Base-by-base conservation (phyloP, 2,329 filamentous ascomycete genomes). In the Metarhizium album region DNA sequence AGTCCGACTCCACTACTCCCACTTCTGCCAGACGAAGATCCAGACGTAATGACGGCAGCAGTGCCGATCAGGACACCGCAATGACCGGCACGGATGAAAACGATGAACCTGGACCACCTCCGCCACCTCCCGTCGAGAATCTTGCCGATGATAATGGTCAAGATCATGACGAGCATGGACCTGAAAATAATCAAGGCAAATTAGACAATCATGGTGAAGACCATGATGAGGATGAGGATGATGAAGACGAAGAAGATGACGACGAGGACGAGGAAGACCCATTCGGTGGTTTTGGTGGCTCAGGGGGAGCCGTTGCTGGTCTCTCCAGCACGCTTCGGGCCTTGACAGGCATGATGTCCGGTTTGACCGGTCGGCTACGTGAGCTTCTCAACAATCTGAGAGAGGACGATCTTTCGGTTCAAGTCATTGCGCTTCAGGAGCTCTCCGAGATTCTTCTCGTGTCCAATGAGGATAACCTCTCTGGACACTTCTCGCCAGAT, bases 391-490 rank as follows among this genome's bases (percentile, higher is more conserved):
- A 71, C 67, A 87, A 84, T 59, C 72, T 98, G 52, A 84, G 85
- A 57, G 83, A 87, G 60, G 91, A 90, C 63, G 87, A 91, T 45
- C 89, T 96, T 56, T 90, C 90, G 0, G 72, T 93, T 38, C 94
- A 98, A 70, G 75, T 95, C 58, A 90, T 96, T 61, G 93, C 91
- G 27, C 73, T 98, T 29, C 88, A 95, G 67, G 91, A 97, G 59
- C 75, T 98, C 6, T 95, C 91, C 0, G 90, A 98, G 67, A 84
- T 97, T 49, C 74, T 98, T 4, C 75, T 98, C 29, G 87, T 98
- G 37, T 95, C 91, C 11, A 97, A 93, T 58, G 93, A 98, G 69
- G 93, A 98, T 64, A 96, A 94, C 57, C 77, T 98, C 11, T 88
- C 91, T 2, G 93, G 93, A 4, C 89, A 96, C 62, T 97, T 98